Evolutionary conservation across 768 basidiomycete genomes (phyloP).

Genomic region (Tricholoma bakamatsutake): DNA sequence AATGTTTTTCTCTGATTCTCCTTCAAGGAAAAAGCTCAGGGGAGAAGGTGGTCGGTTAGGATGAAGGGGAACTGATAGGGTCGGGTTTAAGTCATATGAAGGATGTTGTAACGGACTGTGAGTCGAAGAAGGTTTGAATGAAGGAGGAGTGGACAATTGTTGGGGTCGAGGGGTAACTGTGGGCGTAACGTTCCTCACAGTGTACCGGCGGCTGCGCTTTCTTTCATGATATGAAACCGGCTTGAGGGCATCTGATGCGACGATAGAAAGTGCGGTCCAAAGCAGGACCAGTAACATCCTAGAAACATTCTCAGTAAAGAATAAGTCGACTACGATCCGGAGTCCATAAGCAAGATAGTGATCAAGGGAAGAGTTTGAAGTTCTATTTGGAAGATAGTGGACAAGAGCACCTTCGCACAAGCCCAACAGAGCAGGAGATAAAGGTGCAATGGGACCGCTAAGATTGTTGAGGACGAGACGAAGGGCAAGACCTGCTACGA

Average conservation of each 20-base stretch:
- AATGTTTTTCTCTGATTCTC: constrained; percentile 20
- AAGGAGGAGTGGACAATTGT: neutral
- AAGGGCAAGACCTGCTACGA: constrained; percentile 36
- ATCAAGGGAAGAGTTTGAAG: constrained; percentile 23
- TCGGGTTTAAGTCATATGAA: constrained; percentile 12
- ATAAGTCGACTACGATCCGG: constrained; percentile 36
- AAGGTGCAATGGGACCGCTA: constrained; percentile 19
- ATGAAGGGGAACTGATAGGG: neutral
- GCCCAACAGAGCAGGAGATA: constrained; percentile 33
- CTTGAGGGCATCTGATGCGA: constrained; percentile 27
- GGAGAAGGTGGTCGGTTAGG: constrained; percentile 29
- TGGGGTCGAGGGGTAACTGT: constrained; percentile 22
- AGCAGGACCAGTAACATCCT: constrained; percentile 30
- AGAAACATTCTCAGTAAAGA: constrained; percentile 28
- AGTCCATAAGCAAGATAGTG: constrained; percentile 38
- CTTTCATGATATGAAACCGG: constrained; percentile 22
- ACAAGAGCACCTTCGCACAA: constrained; percentile 64
- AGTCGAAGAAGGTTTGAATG: constrained; percentile 5
- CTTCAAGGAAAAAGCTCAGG: constrained; percentile 35
- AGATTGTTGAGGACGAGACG: constrained; percentile 28
- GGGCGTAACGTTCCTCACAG: constrained; percentile 23
- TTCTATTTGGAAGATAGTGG: constrained; percentile 28
- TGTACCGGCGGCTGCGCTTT: constrained; percentile 23
- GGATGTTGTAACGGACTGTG: constrained; percentile 11
- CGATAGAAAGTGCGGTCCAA: constrained; percentile 31